These are phyloP conservation scores for Talaromyces sp. DNA, from an alignment of 2,329 filamentous ascomycete genomes.

Conservation along the genomic window DNA sequence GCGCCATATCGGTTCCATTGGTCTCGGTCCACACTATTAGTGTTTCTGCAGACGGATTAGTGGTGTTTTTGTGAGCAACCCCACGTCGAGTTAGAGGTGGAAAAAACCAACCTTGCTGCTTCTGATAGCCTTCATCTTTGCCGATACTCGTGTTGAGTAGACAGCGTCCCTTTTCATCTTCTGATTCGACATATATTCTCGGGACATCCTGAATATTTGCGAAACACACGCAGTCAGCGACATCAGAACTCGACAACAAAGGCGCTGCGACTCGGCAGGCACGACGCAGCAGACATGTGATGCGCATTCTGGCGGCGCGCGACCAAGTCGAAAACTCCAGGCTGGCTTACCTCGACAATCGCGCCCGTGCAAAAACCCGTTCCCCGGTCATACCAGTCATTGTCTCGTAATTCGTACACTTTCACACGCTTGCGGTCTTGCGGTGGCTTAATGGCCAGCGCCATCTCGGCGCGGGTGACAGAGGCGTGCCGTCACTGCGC, in stretches of 20 bases:
- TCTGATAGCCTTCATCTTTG: conserved; percentile 95
- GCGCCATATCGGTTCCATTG: conserved; percentile 89
- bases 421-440: conserved; percentile 69
- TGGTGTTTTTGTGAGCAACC: conserved; percentile 17
- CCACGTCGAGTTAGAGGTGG: background rate
- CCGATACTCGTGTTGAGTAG: conserved; percentile 84
- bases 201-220: conserved; percentile 64
- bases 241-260: background rate
- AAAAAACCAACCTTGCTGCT: conserved; percentile 75
- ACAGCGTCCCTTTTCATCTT: conserved; percentile 79
- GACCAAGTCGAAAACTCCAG: conserved; percentile 3
- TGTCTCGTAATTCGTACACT: conserved; percentile 96
- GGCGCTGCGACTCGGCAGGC: background rate
- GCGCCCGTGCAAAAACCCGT: conserved; percentile 90
- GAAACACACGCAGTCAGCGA: conserved; percentile 3
- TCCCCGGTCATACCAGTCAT: conserved; percentile 98
- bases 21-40: conserved; percentile 97
- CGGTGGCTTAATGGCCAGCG: conserved; percentile 43
- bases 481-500: conserved; percentile 31
- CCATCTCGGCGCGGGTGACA: conserved; percentile 36
- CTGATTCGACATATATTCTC: conserved; percentile 84
- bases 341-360: conserved; percentile 60
- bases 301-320: conserved; percentile 4
- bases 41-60: conserved; percentile 60
- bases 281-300: background rate